Base-by-base conservation (phyloP, 768 basidiomycete species). In the Auriculariales sp. region DNA sequence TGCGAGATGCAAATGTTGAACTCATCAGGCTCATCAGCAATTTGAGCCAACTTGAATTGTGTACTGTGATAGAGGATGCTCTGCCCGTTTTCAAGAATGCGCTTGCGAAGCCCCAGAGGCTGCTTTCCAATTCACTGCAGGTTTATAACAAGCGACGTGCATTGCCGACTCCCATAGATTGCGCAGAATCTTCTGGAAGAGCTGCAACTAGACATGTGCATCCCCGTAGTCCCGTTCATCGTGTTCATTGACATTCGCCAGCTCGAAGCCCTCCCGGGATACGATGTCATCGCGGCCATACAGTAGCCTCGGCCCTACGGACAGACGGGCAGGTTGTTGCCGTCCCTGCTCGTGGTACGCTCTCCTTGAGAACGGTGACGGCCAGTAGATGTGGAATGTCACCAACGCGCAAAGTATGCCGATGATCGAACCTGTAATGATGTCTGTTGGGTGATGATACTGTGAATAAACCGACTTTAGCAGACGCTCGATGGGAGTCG, bases 401-500 rank as follows among this genome's bases (percentile, higher is more conserved):
- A 73, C 59, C 9, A 63, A 59, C 12, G 75, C 72, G 14, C 69
- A 73, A 28, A 71, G 28, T 5, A 72, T 66, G 29, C 81, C 81
- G 45, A 83, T 74, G 22, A 74, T 54, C 51, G 74, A 71, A 24
- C 81, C 81, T 7, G 74, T 75, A 49, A 82, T 71, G 12, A 82
- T 73, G 57, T 83, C 81, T 61, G 81, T 80, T 59, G 74, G 76
- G 61, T 81, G 78, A 59, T 83, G 81, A 55, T 74, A 64, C 81
- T 82, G 58, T 17, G 17, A 49, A 32, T 29, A 49, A 36, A 24
- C 17, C 14, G 24, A 19, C 6, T 19, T 52, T 34, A 27, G 25
- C 30, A 32, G 33, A 49, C 36, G 36, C 22, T 50, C 32, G 46
- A 53, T 31, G 30, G 28, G 36, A 28, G 25, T 31, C 22, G 34